These are phyloP conservation scores for Fraxinus greggii DNA, from an alignment of 305 asterid species.

Conservation along the genomic window DNA sequence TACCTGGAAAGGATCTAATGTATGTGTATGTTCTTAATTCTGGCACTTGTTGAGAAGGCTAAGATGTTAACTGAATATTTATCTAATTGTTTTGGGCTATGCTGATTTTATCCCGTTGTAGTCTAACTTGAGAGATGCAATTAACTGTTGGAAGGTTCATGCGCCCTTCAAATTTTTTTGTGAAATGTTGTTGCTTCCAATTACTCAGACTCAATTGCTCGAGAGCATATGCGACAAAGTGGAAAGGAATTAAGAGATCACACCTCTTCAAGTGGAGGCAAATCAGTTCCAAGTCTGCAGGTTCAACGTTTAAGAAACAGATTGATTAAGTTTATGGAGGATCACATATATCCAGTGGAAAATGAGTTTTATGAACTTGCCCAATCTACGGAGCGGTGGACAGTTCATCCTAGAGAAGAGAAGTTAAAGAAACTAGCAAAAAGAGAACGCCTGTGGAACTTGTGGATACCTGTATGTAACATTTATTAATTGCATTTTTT, in stretches of 20 bases:
- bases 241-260: slow-evolving; percentile 32
- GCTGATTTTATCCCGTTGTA: neutral
- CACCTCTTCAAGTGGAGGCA: slow-evolving; percentile 46
- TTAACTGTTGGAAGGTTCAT: neutral
- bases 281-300: slow-evolving; percentile 63
- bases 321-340: slow-evolving; percentile 77
- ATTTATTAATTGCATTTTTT: neutral
- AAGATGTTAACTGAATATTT: neutral
- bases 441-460: slow-evolving; percentile 83
- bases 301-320: slow-evolving; percentile 62
- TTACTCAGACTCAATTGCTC: slow-evolving; percentile 39
- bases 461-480: slow-evolving; percentile 80
- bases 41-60: neutral
- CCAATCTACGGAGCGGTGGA: slow-evolving; percentile 69
- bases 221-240: slow-evolving; percentile 31
- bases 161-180: slow-evolving; percentile 8
- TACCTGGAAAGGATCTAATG: neutral
- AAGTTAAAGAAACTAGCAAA: slow-evolving; percentile 80
- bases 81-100: neutral
- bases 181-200: slow-evolving; percentile 21
- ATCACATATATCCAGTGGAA: slow-evolving; percentile 79
- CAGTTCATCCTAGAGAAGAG: slow-evolving; percentile 87
- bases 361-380: slow-evolving; percentile 73
- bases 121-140: neutral
- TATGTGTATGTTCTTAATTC: neutral